Evolutionary conservation across 2,329 filamentous ascomycete genomes (phyloP).

Genomic region (Thermothelomyces thermophilus): DNA sequence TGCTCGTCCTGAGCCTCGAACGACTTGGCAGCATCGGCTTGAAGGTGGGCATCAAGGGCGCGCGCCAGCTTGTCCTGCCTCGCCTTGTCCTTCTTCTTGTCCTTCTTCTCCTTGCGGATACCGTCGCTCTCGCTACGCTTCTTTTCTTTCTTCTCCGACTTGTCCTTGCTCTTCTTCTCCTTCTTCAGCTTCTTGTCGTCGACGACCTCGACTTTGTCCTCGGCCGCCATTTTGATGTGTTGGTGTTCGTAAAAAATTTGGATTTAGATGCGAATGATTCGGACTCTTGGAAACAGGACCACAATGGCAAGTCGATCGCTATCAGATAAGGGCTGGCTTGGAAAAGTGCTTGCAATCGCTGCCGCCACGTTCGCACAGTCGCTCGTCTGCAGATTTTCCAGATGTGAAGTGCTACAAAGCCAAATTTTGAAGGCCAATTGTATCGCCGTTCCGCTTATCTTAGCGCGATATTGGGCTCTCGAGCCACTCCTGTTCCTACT

Average conservation of each 20-base stretch:
- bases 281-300: not conserved
- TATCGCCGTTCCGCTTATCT: conserved; percentile 19
- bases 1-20: conserved; percentile 34
- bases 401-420: conserved; percentile 4
- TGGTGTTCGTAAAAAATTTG: not conserved
- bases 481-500: too few species aligned
- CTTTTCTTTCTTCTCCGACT: conserved; percentile 38
- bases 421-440: conserved; percentile 26
- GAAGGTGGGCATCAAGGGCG: conserved; percentile 59
- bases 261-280: not conserved
- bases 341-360: not conserved
- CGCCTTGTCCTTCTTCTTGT: conserved; percentile 60
- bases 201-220: conserved; percentile 18
- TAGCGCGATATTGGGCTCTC: conserved; percentile 7
- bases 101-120: conserved; percentile 50
- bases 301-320: not conserved
- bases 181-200: conserved; percentile 23
- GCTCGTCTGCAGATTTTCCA: conserved; percentile 21
- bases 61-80: conserved; percentile 68
- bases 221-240: conserved; percentile 20
- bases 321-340: not conserved
- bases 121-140: conserved; percentile 50
- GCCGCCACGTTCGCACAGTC: not conserved
- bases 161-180: conserved; percentile 38
- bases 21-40: conserved; percentile 46